Base-by-base conservation (phyloP, 495 filamentous ascomycete species). In the Sporormia fimetaria region DNA sequence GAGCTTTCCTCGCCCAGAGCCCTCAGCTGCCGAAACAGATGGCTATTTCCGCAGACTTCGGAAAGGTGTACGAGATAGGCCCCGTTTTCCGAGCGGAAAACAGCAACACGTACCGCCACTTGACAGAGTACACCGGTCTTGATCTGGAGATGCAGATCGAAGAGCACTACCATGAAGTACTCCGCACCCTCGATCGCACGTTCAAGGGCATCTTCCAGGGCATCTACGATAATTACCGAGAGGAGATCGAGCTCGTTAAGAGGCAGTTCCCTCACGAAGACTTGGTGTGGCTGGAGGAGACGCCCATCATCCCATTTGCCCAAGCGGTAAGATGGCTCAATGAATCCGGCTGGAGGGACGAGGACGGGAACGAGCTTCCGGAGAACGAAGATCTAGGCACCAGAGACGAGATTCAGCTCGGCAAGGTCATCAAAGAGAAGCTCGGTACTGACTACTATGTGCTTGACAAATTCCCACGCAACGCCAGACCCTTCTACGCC, bases 1-100 rank as follows among this genome's bases (percentile, higher is more conserved):
- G 80, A 34, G 87, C 80, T 2, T 98, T 74, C 63, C 68, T 95
- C 8, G 87, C 87, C 14, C 88, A 96, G 64, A 88, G 82, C 44
- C 90, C 90, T 9, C 90, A 98, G 62, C 74, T 98, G 33, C 88
- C 92, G 62, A 95, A 98, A 68, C 90, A 98, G 54, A 85, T 92
- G 70, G 80, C 85, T 58, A 93, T 98, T 53, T 86, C 87, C 16
- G 85, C 86, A 53, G 90, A 92, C 37, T 74, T 90, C 60, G 76
- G 88, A 58, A 78, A 76, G 41, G 88, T 98, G 8, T 95, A 83
- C 57, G 81, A 86, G 56, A 79, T 92, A 40, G 84, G 83, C 0
- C 82, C 84, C 3, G 88, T 96, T 6, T 98, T 94, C 76, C 74
- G 88, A 57, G 90, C 90, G 0, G 90, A 96, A 67, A 94, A 96